phyloP scores from a whole-genome alignment of 176 grass and related monocot species.

The Phoenix dactylifera region DNA sequence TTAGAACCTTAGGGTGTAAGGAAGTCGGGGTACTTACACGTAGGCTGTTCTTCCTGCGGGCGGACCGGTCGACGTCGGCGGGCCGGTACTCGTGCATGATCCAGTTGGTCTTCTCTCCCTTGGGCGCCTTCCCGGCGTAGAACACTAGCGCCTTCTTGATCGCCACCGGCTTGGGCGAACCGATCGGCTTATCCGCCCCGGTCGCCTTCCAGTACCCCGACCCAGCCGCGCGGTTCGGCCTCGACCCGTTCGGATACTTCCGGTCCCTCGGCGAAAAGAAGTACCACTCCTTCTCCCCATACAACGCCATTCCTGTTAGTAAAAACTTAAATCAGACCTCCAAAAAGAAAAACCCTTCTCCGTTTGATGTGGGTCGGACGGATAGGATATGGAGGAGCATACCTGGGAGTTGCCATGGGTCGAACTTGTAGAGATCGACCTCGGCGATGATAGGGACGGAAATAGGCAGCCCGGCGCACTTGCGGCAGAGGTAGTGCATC shows the following conservation, averaged over 20 bases:
- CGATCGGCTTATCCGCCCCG: constrained; percentile 82
- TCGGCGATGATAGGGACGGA: constrained; percentile 53
- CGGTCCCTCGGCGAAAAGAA: constrained; percentile 81
- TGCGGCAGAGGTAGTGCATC: constrained; percentile 68
- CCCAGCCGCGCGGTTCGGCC: constrained; percentile 70
- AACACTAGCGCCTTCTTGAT: constrained; percentile 80
- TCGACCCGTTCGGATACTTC: constrained; percentile 81
- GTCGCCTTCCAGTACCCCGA: constrained; percentile 93
- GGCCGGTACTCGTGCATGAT: constrained; percentile 50
- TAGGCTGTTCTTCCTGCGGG: constrained; percentile 55
- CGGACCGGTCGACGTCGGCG: constrained; percentile 66
- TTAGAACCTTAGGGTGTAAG: no score
- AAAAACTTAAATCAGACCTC: not conserved
- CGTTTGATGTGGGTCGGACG: no score
- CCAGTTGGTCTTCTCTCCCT: constrained; percentile 45
- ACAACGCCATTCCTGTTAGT: constrained; percentile 38
- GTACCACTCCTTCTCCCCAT: constrained; percentile 88
- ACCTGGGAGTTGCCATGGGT: constrained; percentile 69
- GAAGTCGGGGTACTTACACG: constrained; percentile 27
- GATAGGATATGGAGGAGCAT: not conserved
- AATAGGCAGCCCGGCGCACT: constrained; percentile 46
- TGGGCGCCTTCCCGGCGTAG: constrained; percentile 60
- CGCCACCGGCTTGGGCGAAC: constrained; percentile 44
- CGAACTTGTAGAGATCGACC: constrained; percentile 72
- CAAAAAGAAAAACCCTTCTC: no score